Percentiles rank a stretch among this genome's conserved stretches.
These are phyloP conservation scores for Pseudogymnoascus sp. DNA, from an alignment of 2,329 filamentous ascomycete species.

Conservation along the genomic window DNA sequence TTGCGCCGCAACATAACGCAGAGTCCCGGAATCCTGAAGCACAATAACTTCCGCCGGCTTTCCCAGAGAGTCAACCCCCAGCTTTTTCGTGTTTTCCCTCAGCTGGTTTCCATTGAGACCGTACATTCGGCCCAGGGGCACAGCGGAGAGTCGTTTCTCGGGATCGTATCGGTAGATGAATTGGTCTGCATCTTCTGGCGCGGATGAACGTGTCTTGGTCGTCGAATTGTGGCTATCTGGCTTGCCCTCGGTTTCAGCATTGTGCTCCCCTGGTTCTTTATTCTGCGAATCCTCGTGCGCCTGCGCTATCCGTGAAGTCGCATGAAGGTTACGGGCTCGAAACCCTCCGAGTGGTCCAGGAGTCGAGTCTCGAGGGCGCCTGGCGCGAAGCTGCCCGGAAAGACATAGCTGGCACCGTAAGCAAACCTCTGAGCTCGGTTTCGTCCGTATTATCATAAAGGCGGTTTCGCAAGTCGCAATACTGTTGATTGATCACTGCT, in stretches of 20 bases:
- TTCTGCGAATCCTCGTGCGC: constrained; percentile 1
- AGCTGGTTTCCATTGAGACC: constrained; percentile 18
- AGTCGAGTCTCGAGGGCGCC: neutral
- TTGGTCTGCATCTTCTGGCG: neutral
- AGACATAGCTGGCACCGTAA: constrained; percentile 27
- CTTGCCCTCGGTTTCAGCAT: neutral
- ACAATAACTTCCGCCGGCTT: constrained; percentile 25
- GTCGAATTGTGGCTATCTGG: neutral
- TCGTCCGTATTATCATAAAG: constrained; percentile 28
- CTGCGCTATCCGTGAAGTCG: constrained; percentile 1
- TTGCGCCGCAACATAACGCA: neutral
- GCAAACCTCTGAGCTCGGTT: constrained; percentile 25
- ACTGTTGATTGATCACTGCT: neutral
- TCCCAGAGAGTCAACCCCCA: constrained; percentile 21
- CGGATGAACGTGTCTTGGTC: neutral
- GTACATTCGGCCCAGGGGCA: constrained; percentile 15
- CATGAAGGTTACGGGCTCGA: neutral
- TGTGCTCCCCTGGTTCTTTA: neutral
- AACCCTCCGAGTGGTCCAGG: neutral
- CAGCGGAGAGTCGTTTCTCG: neutral
- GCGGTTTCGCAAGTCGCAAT: constrained; percentile 16
- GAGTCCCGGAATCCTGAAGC: constrained; percentile 24
- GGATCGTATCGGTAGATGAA: neutral
- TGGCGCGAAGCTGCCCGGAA: constrained; percentile 14
- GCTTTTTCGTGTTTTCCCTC: constrained; percentile 19